Evolutionary conservation across 192 early-diverging fungal genomes (phyloP), one percentile per base, ranked within the genome.

Genomic region (Podila epicladia): DNA sequence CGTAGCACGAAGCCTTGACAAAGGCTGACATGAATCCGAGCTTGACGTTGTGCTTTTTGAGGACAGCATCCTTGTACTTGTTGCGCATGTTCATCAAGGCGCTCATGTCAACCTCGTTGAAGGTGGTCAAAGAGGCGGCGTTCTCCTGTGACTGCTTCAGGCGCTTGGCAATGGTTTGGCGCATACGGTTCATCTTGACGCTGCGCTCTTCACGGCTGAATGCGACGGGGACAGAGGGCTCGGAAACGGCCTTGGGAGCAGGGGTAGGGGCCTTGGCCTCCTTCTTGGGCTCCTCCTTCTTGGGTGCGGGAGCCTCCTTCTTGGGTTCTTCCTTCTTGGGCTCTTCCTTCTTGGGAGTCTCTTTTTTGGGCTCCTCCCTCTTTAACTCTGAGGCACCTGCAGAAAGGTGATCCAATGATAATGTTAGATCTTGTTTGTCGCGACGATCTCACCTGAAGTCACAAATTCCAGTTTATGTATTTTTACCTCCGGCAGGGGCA

Each of bases 61-160:
- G 74, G 50, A 98, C 94, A 22, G 87, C 86, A 86, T 97, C 98
- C 91, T 98, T 98, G 92, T 98, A 98, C 82, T 89, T 91, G 67
- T 90, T 88, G 71, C 98, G 96, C 71, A 99, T 86, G 28, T 94
- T 90, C 65, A 99, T 97, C 57, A 99, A 84, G 85, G 93, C 94
- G 82, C 91, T 93, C 98, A 99, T 99, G 83, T 99, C 98, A 37
- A 99, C 91, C 88, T 99, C 98, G 88, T 99, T 99, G 87, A 99
- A 99, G 29, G 98, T 99, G n/a, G 98, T 99, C 71, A 99, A 89
- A 57, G 96, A 94, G 28, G 98, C 98, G 11, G 98, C 98, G 57
- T 90, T 95, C 85, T 96, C 92, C 87, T 99, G 98, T 50, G 97
- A 95, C 83, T 96, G 93, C 92, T 99, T 99, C 82, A 99, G 85